Conservation (phyloP, 148 eudicot species). For the Rhododendron molle region DNA sequence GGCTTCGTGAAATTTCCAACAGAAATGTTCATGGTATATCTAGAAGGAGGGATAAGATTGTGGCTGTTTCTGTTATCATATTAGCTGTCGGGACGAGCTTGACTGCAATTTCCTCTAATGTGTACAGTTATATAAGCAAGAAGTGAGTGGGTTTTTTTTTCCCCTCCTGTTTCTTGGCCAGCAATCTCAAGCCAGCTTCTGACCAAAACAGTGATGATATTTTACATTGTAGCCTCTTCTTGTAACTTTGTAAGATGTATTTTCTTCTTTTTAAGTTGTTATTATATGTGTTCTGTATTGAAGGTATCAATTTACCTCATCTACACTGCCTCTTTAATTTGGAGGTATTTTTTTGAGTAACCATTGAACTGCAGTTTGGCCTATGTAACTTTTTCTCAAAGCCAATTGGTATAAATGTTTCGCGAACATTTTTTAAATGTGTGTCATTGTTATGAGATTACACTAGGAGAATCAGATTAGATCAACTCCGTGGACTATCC, state of each 20-base stretch:
- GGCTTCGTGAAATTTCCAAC: not conserved
- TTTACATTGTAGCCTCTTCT: not conserved
- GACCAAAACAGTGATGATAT: not conserved
- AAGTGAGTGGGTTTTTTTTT: no score
- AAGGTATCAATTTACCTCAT: not conserved
- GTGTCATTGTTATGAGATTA: not conserved
- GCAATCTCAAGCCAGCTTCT: not conserved
- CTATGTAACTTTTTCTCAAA: not conserved
- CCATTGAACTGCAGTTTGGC: not conserved
- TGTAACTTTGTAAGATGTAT: not conserved
- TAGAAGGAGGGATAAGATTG: slow-evolving; percentile 37
- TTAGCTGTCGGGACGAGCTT: slow-evolving; percentile 52
- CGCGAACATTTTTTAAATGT: not conserved
- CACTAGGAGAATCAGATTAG: not conserved
- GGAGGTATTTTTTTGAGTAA: not conserved
- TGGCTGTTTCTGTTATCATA: slow-evolving; percentile 46
- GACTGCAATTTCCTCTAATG: slow-evolving; percentile 46
- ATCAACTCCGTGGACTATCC: not conserved
- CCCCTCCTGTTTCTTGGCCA: not conserved
- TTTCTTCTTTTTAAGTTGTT: not conserved
- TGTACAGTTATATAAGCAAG: slow-evolving; percentile 27
- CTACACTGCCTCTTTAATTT: not conserved
- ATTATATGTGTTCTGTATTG: not conserved
- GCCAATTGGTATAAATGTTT: not conserved
- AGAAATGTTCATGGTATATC: slow-evolving; percentile 76